Percentiles rank a stretch among this genome's conserved stretches.
Evolutionary conservation across 202 grass and related monocot species (phyloP).

Genomic region (Bolboschoenoplectus hybrid): DNA sequence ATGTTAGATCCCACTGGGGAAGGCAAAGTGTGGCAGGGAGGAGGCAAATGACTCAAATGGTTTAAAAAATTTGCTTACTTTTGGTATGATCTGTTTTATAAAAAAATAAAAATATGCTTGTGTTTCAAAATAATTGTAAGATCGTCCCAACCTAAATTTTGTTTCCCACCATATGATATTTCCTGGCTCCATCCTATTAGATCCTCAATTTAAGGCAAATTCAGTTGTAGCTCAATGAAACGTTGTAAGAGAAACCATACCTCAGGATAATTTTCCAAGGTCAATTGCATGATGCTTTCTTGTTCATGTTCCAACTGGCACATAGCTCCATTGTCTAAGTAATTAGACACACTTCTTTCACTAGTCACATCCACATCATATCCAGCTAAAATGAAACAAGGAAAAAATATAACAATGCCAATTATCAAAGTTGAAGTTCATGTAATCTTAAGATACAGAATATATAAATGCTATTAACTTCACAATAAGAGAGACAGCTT

Average conservation of each 20-base stretch:
- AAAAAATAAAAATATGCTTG: neutral
- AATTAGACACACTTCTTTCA: neutral
- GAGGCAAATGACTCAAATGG: neutral
- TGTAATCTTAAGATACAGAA: neutral
- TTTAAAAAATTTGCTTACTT: neutral
- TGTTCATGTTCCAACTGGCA: neutral
- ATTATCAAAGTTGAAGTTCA: neutral
- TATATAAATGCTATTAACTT: neutral
- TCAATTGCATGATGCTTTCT: neutral
- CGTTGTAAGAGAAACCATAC: constrained; percentile 9
- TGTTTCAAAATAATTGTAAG: neutral
- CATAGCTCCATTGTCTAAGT: neutral
- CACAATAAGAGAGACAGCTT: neutral
- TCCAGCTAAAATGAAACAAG: neutral
- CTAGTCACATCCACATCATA: neutral
- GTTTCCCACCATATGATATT: neutral
- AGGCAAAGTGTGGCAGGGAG: neutral
- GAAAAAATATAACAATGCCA: neutral
- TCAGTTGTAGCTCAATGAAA: neutral
- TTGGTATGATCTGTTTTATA: neutral
- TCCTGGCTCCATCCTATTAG: neutral
- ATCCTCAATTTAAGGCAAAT: neutral
- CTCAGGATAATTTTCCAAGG: neutral
- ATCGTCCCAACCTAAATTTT: neutral
- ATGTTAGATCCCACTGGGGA: neutral